These are phyloP conservation scores for Trametes maxima DNA, from an alignment of 768 basidiomycete genomes.

Conservation along the genomic window DNA sequence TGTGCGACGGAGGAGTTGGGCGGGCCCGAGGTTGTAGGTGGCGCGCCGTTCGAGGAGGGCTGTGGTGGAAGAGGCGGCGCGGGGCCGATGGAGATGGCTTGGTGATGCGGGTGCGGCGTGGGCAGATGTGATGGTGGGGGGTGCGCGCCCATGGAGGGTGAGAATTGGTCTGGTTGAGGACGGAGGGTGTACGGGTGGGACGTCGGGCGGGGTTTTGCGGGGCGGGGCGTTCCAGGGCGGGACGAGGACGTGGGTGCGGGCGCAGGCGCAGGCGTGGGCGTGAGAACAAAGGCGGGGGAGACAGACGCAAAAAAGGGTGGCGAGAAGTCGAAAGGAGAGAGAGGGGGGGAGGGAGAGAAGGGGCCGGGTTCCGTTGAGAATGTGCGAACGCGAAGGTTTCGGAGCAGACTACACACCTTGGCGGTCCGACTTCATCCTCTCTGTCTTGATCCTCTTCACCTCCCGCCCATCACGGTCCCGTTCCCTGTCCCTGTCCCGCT, in stretches of 20 bases:
- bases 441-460: conserved; percentile 61
- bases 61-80: conserved; percentile 17
- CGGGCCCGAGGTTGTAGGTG: conserved; percentile 11
- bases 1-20: conserved; percentile 11
- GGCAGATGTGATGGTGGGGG: conserved; percentile 21
- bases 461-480: conserved; percentile 50
- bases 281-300: conserved; percentile 11
- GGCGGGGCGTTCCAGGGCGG: neutral
- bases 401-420: conserved; percentile 41
- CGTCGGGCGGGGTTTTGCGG: neutral
- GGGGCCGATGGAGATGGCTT: conserved; percentile 29
- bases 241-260: conserved; percentile 4
- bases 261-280: conserved; percentile 13
- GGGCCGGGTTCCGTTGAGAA: conserved; percentile 13
- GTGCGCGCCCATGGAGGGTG: conserved; percentile 26
- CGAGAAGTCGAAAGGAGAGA: conserved; percentile 38
- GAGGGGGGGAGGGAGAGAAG: conserved; percentile 28
- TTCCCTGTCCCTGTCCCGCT: conserved; percentile 38
- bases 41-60: conserved; percentile 17
- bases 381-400: conserved; percentile 10
- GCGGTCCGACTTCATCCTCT: conserved; percentile 49
- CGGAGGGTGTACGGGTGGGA: neutral
- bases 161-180: conserved; percentile 26
- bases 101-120: conserved; percentile 23
- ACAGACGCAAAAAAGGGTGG: conserved; percentile 9